Base-by-base conservation (phyloP, 768 basidiomycete species). In the Leccinum obscurum region DNA sequence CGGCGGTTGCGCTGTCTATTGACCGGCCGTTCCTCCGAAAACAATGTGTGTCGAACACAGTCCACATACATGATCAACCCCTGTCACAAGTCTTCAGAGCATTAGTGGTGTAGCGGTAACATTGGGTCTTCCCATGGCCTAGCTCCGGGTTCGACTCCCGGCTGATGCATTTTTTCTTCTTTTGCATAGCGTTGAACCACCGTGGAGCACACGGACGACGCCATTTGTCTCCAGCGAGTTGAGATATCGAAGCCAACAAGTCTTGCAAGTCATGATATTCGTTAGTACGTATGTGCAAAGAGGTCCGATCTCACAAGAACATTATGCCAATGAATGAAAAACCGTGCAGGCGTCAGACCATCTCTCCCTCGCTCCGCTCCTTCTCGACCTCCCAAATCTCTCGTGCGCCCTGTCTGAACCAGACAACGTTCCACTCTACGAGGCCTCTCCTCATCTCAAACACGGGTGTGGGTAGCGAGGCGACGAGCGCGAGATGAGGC, bases 361-460 rank as follows among this genome's bases (percentile, higher is more conserved):
- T 68, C 41, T 65, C 65, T 8, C 69, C 71, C 52, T 65, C 65
- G 46, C 68, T 68, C 44, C 71, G 62, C 67, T 90, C 87, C 62
- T 78, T 81, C 70, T 93, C 92, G 9, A 92, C 84, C 54, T 86
- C 83, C 65, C 87, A 88, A 46, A 95, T 92, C 74, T 92, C 90
- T 72, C 89, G 84, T 53, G 92, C 83, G 0, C 93, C 93, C 71
- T 87, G 88, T 66, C 93, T 75, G 70, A 95, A 90, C 73, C 87
- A 92, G 39, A 92, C 87, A 3, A 94, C 88, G 67, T 95, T 95
- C 75, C 89, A 93, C 69, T 95, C 93, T 32, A 95, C 78, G 51
- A 93, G 77, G 22, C 90, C 90, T 17, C 90, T 80, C 57, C 88
- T 81, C 61, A 83, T 80, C 55, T 92, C 88, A 64, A 84, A 92